Base-by-base conservation (phyloP, 2,329 filamentous ascomycete genomes). In the Elsinoe necatrix region DNA sequence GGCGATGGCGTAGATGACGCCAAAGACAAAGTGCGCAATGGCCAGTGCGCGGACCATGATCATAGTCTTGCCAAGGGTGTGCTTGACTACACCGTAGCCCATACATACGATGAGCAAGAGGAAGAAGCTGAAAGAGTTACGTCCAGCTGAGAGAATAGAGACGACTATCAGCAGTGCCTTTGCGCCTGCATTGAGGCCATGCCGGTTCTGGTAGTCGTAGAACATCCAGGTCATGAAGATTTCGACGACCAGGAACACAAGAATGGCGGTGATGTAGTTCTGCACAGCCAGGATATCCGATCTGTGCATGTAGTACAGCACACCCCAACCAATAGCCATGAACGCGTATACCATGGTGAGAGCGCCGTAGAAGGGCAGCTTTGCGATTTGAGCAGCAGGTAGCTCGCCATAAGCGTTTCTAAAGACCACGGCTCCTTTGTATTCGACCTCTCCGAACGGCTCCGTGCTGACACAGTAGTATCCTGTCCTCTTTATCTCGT, bases 211-310 rank as follows among this genome's bases (percentile, higher is more conserved):
- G 69, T 88, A 97, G 73, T 98, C 93, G 71, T 97, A 98, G 75
- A 95, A 98, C 42, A 89, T 90, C 93, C 93, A 98, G 1, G 93
- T 98, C 82, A 97, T 91, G 67, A 97, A 77, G 84, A 97, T 95
- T 71, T 98, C 93, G 14, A 97, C 74, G 14, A 97, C 89, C 42
- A 98, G 76, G 74, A 98, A 98, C 54, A 93, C 83, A 51, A 98
- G 77, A 59, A 97, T 98, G 8, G 93, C 92, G 0, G 93, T 98
- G 65, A 98, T 97, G 71, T 98, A 98, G 70, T 98, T 98, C 72
- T 98, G 93, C 1, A 98, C 93, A 14, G 95, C 86, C 67, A 98
- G 75, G 61, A 98, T 97, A 71, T 98, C 93, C 66, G 87, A 83
- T 59, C 92, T 82, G 70, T 98, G 89, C 71, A 96, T 90, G 66